Percentiles rank a stretch among this genome's conserved stretches.
phyloP scores from a whole-genome alignment of 2,329 filamentous ascomycete genomes.

The Xylaria sp. region DNA sequence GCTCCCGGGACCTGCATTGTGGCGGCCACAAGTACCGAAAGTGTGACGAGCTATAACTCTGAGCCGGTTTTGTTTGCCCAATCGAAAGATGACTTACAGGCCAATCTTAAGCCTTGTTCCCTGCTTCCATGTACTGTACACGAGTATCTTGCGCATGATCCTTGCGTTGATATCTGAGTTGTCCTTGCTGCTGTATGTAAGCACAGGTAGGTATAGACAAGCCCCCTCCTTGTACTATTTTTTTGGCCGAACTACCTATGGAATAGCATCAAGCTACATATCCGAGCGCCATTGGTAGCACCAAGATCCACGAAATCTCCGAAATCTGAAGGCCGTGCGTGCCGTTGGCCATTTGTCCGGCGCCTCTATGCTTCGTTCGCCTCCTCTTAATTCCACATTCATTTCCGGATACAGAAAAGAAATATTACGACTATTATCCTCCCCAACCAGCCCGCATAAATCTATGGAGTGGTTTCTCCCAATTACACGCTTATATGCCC shows the following conservation, averaged over 20 bases:
- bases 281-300: conserved; percentile 21
- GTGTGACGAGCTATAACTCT: conserved; percentile 26
- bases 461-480: conserved; percentile 4
- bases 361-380: not conserved
- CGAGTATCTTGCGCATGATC: conserved; percentile 23
- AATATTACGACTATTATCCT: not conserved
- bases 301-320: conserved; percentile 26
- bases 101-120: conserved; percentile 7
- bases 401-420: conserved; percentile 28
- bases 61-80: conserved; percentile 21
- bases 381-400: conserved; percentile 12
- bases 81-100: conserved; percentile 1
- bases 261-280: not conserved
- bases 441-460: conserved; percentile 6
- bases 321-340: conserved; percentile 12
- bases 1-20: conserved; percentile 40
- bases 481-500: conserved; percentile 14
- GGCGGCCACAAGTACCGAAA: conserved; percentile 39
- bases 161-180: conserved; percentile 26
- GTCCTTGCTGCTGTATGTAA: conserved; percentile 4
- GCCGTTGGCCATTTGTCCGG: conserved; percentile 13
- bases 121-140: conserved; percentile 7
- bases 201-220: conserved; percentile 21
- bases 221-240: conserved; percentile 3
- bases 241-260: conserved; percentile 17